Evolutionary conservation across 768 basidiomycete genomes (phyloP).

Genomic region (Xerocomellus amylosporus): DNA sequence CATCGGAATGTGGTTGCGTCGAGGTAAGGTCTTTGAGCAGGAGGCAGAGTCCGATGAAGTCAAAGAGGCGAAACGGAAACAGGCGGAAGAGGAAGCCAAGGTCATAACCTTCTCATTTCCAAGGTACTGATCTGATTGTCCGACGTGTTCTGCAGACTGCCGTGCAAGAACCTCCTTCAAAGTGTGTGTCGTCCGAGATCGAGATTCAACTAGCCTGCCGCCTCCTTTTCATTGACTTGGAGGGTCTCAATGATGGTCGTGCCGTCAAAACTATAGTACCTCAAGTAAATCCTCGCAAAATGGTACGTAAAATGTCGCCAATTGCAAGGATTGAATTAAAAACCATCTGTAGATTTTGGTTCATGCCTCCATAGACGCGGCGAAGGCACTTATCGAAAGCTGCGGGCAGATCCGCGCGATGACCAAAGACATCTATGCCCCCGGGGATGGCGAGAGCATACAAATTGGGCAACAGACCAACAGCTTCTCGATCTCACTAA

Average conservation of each 20-base stretch:
- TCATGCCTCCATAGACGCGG: slow-evolving; percentile 65
- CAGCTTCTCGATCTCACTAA: slow-evolving; percentile 90
- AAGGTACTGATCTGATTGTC: background rate
- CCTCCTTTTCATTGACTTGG: slow-evolving; percentile 91
- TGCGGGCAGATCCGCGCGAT: slow-evolving; percentile 82
- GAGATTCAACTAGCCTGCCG: slow-evolving; percentile 83
- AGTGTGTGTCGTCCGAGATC: slow-evolving; percentile 74
- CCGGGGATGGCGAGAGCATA: slow-evolving; percentile 68
- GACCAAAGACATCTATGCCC: slow-evolving; percentile 90
- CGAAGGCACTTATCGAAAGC: slow-evolving; percentile 72
- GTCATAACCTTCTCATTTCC: slow-evolving; percentile 28
- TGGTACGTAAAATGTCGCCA: slow-evolving; percentile 49
- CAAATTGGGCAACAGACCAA: slow-evolving; percentile 96
- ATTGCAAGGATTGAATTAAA: background rate
- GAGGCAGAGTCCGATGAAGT: slow-evolving; percentile 81
- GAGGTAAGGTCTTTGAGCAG: slow-evolving; percentile 88
- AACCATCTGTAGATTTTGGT: slow-evolving; percentile 70
- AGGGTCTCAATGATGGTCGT: slow-evolving; percentile 94
- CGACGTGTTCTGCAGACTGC: slow-evolving; percentile 50
- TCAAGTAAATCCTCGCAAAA: slow-evolving; percentile 92
- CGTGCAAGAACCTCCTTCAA: slow-evolving; percentile 84
- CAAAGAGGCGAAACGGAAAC: slow-evolving; percentile 65
- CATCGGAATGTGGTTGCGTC: slow-evolving; percentile 92
- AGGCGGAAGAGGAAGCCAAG: slow-evolving; percentile 76
- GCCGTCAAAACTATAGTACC: slow-evolving; percentile 96